Evolutionary conservation across 208 protist species (phyloP), one percentile per base, ranked within the genome.

Genomic region (Leishmania braziliensis): DNA sequence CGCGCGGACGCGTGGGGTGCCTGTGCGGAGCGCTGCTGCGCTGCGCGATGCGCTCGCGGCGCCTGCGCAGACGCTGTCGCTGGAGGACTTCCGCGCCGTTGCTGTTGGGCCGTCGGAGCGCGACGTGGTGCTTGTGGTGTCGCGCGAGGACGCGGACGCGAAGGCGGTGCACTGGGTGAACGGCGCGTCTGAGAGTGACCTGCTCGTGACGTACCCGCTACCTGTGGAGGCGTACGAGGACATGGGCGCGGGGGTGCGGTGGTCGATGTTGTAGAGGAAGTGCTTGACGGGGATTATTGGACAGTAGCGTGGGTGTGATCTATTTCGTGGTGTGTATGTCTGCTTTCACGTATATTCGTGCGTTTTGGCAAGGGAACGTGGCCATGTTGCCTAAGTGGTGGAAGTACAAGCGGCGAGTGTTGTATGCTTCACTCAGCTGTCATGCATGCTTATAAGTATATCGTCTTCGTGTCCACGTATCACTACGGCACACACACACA

Each of bases 71-170:
- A 86, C 86, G 75, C 77, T 91, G 5, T 84, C 90, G 74, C 83
- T 93, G 81, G 90, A 91, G 83, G 90, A 93, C 84, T 88, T 90
- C 77, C 78, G 71, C 33, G 70, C 79, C 29, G 69, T 89, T 69
- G 82, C 58, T n/a, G 85, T 83, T 60, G 81, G 53, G 51, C 73
- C 69, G 66, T 77, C 80, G 43, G 77, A 60, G 18, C 58, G 76
- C 53, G 83, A 80, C 48, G 80, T 79, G 58, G 79, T 84, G 58
- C 81, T 90, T 23, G 73, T 89, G 56, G 62, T 88, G 69, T 81
- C 86, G 33, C 82, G 81, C 60, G 77, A 54, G 74, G 87, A 90
- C 63, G 85, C 85, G 43, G 81, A 68, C n/a, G 75, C 79, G 76
- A 73, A 78, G 75, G 81, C 77, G 6, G 80, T 91, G 75, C 88